phyloP scores from a whole-genome alignment of 768 basidiomycete genomes.

The Panaeolus cyanescens region DNA sequence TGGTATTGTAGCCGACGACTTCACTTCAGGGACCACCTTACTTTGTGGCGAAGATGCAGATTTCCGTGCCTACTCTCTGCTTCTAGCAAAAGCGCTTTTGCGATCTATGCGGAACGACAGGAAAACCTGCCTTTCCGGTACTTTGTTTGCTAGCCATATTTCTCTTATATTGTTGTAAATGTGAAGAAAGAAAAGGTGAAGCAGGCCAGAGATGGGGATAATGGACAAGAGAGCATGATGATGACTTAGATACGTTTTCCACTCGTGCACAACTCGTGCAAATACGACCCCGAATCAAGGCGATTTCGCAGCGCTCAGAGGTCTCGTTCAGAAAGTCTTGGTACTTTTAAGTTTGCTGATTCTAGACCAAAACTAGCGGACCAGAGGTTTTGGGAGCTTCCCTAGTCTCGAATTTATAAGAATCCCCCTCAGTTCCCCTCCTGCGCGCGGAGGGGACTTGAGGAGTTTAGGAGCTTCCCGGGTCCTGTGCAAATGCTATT shows the following conservation, averaged over 20 bases:
- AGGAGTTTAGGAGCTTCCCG: too few species aligned
- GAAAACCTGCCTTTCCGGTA: constrained; percentile 54
- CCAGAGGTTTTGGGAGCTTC: too few species aligned
- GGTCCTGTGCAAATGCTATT: constrained; percentile 2
- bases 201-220: constrained; percentile 3
- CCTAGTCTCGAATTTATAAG: too few species aligned
- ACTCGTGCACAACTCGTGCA: too few species aligned
- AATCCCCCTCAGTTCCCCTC: too few species aligned
- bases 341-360: too few species aligned
- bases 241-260: not conserved
- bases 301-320: too few species aligned
- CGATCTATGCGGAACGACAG: constrained; percentile 62
- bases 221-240: constrained; percentile 2
- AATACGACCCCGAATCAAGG: too few species aligned
- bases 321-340: too few species aligned
- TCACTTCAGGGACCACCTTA: constrained; percentile 28
- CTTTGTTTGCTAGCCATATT: constrained; percentile 22
- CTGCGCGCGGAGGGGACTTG: too few species aligned
- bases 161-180: not conserved
- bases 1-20: constrained; percentile 8
- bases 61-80: constrained; percentile 39
- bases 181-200: not conserved
- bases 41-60: constrained; percentile 15
- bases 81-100: constrained; percentile 62
- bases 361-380: too few species aligned